Evolutionary conservation across 345 rosid species (phyloP), one percentile per base, ranked within the genome.

Genomic region (Gossypium arboreum): DNA sequence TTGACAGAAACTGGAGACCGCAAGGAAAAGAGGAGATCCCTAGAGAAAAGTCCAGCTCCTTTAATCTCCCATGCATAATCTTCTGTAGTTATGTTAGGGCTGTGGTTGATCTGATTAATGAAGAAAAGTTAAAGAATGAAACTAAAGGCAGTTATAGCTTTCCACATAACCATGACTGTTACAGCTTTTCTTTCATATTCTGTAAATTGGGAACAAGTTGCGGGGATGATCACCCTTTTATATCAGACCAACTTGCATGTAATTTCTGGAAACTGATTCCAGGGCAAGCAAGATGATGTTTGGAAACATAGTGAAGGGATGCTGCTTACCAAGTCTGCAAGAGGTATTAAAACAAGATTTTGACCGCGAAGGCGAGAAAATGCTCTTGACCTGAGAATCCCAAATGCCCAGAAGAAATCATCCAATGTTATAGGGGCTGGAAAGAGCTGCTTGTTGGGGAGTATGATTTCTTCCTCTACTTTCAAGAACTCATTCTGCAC

Each of bases 1-100:
- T 90, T 90, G 72, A 92, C 93, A 71, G 87, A 78, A 69, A 88
- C 74, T 16, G 98, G 97, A 15, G 95, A 76, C 52, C 95, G 84
- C 81, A 92, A 82, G 69, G 98, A 92, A 85, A 94, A 94, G 52
- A 88, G 77, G 82, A 91, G 90, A 71, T 94, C 97, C 80, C 91
- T 85, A 39, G 98, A 92, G 84, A 94, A 94, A 72, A 92, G 81
- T 25, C 97, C 97, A 66, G 86, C 95, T 78, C 97, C 98, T 91
- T 92, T 94, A 77, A 94, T 94, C 87, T 94, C 98, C 71, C 87
- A 94, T 59, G 94, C 92, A 79, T 84, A 79, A 74, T 94, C 97
- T 87, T 91, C 95, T 12, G 89, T 82, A 8, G 84, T 85, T 77
- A 94, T 88, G 61, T 79, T 83, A 13, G 97, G 86, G 79, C 86